Evolutionary conservation across 306 rosid genomes (phyloP).

Genomic region (Cicer pinnatifidum): DNA sequence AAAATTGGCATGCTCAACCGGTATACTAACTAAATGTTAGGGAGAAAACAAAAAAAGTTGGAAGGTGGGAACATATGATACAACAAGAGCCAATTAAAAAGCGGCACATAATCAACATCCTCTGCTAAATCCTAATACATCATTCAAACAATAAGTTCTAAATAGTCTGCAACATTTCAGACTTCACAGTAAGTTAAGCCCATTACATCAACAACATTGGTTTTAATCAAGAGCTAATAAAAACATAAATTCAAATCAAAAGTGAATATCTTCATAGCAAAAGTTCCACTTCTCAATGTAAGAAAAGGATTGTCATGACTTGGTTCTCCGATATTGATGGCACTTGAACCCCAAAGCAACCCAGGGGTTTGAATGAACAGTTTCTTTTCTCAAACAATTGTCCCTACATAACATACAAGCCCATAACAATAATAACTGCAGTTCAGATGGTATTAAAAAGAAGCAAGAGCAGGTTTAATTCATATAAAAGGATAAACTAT

Average conservation of each 20-base stretch:
- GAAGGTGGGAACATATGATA: slow-evolving; percentile 50
- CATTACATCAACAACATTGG: slow-evolving; percentile 67
- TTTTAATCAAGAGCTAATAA: slow-evolving; percentile 64
- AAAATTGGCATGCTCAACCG: slow-evolving; percentile 52
- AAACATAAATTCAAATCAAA: slow-evolving; percentile 60
- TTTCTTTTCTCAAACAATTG: slow-evolving; percentile 52
- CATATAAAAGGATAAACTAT: slow-evolving; percentile 1
- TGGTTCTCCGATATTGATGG: slow-evolving; percentile 43
- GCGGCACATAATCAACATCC: slow-evolving; percentile 69
- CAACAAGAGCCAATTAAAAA: slow-evolving; percentile 69
- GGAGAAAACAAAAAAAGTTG: slow-evolving; percentile 39
- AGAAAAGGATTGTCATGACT: slow-evolving; percentile 50
- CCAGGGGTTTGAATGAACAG: slow-evolving; percentile 49
- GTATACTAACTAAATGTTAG: slow-evolving; percentile 45
- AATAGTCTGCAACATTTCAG: slow-evolving; percentile 66
- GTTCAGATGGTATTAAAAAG: slow-evolving; percentile 40
- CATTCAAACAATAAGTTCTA: slow-evolving; percentile 61
- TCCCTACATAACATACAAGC: slow-evolving; percentile 51
- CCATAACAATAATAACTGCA: slow-evolving; percentile 38
- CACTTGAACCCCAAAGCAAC: slow-evolving; percentile 51
- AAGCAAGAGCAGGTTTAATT: not conserved
- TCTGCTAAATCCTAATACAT: slow-evolving; percentile 78
- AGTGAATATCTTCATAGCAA: slow-evolving; percentile 59
- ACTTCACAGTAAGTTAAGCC: slow-evolving; percentile 69
- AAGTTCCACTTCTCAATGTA: slow-evolving; percentile 60